A percentile compares a stretch with the other conserved stretches of the same genome.
These are phyloP conservation scores for Dissoconium aciculare DNA, from an alignment of 2,329 filamentous ascomycete genomes.

Conservation along the genomic window DNA sequence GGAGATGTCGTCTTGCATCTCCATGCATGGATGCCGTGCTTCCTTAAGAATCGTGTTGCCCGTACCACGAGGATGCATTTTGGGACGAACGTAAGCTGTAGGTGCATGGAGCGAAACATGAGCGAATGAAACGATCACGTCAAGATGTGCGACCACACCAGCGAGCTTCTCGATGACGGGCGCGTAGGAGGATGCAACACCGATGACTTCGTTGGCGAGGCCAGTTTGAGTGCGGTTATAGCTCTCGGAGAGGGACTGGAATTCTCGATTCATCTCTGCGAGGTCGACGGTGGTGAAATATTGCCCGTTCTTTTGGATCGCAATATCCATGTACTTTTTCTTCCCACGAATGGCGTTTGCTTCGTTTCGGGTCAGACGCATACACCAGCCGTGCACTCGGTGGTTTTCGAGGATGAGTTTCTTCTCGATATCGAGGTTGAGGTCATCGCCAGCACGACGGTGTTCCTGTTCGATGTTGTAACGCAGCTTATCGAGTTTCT, in stretches of 20 bases:
- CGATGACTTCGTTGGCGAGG: conserved; percentile 81
- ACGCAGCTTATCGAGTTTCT: conserved; percentile 73
- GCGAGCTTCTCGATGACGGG: conserved; percentile 83
- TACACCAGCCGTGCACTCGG: conserved; percentile 89
- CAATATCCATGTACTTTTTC: conserved; percentile 78
- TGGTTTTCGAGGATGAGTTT: conserved; percentile 97
- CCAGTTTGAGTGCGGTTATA: conserved; percentile 91
- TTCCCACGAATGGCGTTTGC: conserved; percentile 89
- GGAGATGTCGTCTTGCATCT: conserved; percentile 95
- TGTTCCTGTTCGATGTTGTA: conserved; percentile 76
- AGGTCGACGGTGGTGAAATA: conserved; percentile 86
- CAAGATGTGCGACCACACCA: conserved; percentile 76
- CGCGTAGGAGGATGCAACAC: conserved; percentile 85
- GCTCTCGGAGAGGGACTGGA: conserved; percentile 83
- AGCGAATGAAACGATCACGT: conserved; percentile 87
- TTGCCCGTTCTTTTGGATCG: conserved; percentile 96
- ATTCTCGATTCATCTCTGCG: conserved; percentile 68
- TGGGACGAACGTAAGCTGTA: conserved; percentile 78
- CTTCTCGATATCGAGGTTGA: conserved; percentile 89
- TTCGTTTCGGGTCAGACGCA: conserved; percentile 80
- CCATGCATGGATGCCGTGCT: conserved; percentile 91
- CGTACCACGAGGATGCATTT: conserved; percentile 72
- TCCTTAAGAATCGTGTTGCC: conserved; percentile 84
- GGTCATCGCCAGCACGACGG: conserved; percentile 56
- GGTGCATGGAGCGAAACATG: conserved; percentile 89